A percentile compares a stretch with the other conserved stretches of the same genome.
Evolutionary conservation across 2,329 filamentous ascomycete species (phyloP).

Genomic region (Orbilia quercus): DNA sequence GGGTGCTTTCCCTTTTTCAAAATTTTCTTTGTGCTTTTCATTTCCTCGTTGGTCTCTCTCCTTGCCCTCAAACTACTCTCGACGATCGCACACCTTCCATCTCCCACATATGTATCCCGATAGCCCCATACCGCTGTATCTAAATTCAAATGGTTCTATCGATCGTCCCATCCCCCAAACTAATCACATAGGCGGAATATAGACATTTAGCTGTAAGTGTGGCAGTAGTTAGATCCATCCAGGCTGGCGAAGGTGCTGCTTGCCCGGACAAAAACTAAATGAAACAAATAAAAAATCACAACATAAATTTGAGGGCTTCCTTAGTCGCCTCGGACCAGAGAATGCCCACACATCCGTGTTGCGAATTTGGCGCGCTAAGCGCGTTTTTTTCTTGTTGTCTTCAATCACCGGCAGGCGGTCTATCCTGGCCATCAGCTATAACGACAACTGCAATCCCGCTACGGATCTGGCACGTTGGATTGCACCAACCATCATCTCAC

Average conservation of each 20-base stretch:
- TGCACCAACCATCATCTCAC: neutral
- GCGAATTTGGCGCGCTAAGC: neutral
- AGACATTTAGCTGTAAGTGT: too few relatives aligned
- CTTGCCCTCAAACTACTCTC: constrained; percentile 3
- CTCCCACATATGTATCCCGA: neutral
- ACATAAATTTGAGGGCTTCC: too few relatives aligned
- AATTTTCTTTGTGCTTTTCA: neutral
- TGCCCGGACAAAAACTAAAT: too few relatives aligned
- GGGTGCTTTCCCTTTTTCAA: constrained; percentile 27
- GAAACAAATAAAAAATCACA: too few relatives aligned
- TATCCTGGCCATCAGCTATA: too few relatives aligned
- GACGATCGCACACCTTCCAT: neutral
- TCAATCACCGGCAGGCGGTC: neutral
- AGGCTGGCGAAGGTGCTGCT: too few relatives aligned
- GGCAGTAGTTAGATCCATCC: too few relatives aligned
- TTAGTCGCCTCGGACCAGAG: too few relatives aligned
- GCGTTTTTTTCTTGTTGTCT: constrained; percentile 3
- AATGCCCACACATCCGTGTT: too few relatives aligned
- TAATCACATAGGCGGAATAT: too few relatives aligned
- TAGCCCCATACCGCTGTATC: neutral
- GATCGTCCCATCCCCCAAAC: too few relatives aligned
- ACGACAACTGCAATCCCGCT: neutral
- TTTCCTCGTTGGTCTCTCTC: neutral
- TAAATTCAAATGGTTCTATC: too few relatives aligned
- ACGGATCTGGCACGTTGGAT: constrained; percentile 11